phyloP scores from a whole-genome alignment of 495 filamentous ascomycete species.

The Amniculicola lignicola region DNA sequence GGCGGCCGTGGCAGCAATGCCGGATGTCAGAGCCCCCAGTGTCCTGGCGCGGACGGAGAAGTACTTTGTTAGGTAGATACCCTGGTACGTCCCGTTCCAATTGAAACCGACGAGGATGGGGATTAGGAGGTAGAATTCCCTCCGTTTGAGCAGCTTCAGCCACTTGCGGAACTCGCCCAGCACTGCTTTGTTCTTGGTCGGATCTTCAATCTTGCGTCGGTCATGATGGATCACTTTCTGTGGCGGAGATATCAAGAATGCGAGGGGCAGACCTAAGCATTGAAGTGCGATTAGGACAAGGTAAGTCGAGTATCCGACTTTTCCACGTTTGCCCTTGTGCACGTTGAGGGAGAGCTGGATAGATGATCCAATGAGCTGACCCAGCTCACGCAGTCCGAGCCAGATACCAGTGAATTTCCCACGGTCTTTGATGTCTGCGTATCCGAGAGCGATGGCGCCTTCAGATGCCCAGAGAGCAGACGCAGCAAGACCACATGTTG shows the following conservation, averaged over 20 bases:
- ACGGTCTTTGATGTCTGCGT: constrained; percentile 52
- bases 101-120: constrained; percentile 55
- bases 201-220: constrained; percentile 45
- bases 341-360: constrained; percentile 56
- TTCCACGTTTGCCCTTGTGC: constrained; percentile 47
- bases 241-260: constrained; percentile 51
- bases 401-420: constrained; percentile 57
- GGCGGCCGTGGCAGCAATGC: constrained; percentile 48
- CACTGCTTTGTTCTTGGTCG: constrained; percentile 46
- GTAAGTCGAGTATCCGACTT: constrained; percentile 55
- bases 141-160: constrained; percentile 47
- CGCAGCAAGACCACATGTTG: constrained; percentile 54
- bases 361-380: constrained; percentile 55
- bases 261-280: constrained; percentile 52
- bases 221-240: constrained; percentile 54
- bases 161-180: constrained; percentile 48
- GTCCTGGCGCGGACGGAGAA: constrained; percentile 56
- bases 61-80: constrained; percentile 60
- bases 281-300: constrained; percentile 54
- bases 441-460: constrained; percentile 57
- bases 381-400: constrained; percentile 56
- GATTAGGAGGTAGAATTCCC: constrained; percentile 52
- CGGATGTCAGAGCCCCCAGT: constrained; percentile 49
- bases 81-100: constrained; percentile 55
- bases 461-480: constrained; percentile 58